phyloP scores from a whole-genome alignment of 495 filamentous ascomycete species.

The Podospora tetraspora region DNA sequence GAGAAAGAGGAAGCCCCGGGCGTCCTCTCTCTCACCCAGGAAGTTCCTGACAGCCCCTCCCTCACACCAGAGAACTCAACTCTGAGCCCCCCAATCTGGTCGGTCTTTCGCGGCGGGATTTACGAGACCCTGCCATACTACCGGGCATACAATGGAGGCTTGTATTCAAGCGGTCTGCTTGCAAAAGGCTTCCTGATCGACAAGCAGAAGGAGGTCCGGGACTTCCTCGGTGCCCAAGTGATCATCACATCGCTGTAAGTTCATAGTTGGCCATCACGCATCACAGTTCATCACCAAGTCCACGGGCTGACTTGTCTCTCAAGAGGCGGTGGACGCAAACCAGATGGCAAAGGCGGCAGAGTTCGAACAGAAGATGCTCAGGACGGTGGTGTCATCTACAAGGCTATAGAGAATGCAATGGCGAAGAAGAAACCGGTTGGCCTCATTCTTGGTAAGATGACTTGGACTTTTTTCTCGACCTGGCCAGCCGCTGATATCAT shows the following conservation, averaged over 20 bases:
- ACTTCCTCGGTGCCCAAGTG: conserved; percentile 58
- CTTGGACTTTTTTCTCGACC: background rate
- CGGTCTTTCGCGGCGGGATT: conserved; percentile 55
- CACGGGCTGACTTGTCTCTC: conserved; percentile 1
- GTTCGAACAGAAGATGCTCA: conserved; percentile 39
- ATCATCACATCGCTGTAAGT: conserved; percentile 64
- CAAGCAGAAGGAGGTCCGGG: conserved; percentile 46
- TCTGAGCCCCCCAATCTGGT: conserved; percentile 35
- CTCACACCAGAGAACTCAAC: background rate
- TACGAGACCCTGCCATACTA: conserved; percentile 67
- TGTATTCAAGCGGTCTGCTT: conserved; percentile 45
- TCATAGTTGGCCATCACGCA: background rate
- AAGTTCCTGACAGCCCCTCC: no score
- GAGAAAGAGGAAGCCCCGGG: no score
- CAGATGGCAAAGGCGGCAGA: conserved; percentile 37
- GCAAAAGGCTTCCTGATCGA: conserved; percentile 60
- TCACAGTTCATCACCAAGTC: background rate
- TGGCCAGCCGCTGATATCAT: background rate
- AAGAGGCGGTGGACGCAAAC: conserved; percentile 50
- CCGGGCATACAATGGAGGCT: conserved; percentile 54
- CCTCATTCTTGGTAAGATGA: conserved; percentile 54
- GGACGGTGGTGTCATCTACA: conserved; percentile 11
- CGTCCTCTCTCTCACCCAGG: no score
- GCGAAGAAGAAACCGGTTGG: conserved; percentile 40
- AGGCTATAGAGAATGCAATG: conserved; percentile 35